Conservation (phyloP, 495 filamentous ascomycete genomes). For the Beverwykella pulmonaria region DNA sequence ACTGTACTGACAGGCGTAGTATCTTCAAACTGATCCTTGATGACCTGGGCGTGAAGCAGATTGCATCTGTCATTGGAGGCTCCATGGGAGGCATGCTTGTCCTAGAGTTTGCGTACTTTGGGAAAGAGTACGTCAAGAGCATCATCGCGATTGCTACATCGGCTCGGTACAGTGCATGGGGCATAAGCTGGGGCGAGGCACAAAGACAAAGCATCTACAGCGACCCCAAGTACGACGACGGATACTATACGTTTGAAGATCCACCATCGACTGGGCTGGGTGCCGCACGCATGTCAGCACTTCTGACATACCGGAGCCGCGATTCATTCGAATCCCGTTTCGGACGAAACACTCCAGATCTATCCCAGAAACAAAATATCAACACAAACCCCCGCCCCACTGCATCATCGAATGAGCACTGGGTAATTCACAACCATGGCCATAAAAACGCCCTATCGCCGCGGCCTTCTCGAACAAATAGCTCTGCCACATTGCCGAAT, state of each 20-base stretch:
- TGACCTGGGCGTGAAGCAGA: slow-evolving; percentile 79
- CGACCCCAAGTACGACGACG: slow-evolving; percentile 97
- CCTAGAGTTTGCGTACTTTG: slow-evolving; percentile 94
- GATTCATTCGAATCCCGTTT: slow-evolving; percentile 97
- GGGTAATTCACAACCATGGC: slow-evolving; percentile 94
- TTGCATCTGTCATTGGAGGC: slow-evolving; percentile 91
- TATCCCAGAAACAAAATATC: slow-evolving; percentile 75
- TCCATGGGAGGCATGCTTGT: slow-evolving; percentile 99
- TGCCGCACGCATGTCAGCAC: slow-evolving; percentile 93
- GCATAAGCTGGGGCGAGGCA: slow-evolving; percentile 98
- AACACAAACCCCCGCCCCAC: slow-evolving; percentile 64
- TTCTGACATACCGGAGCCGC: slow-evolving; percentile 92
- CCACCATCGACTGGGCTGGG: slow-evolving; percentile 85
- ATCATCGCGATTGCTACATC: slow-evolving; percentile 96
- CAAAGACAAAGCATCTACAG: slow-evolving; percentile 98
- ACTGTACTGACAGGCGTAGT: slow-evolving; percentile 47
- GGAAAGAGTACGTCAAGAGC: slow-evolving; percentile 85
- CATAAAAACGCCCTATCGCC: slow-evolving; percentile 62
- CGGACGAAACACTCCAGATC: slow-evolving; percentile 87
- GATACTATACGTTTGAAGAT: slow-evolving; percentile 75
- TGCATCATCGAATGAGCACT: slow-evolving; percentile 79
- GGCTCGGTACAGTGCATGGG: slow-evolving; percentile 95
- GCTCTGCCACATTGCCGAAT: slow-evolving; percentile 38
- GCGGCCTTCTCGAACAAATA: slow-evolving; percentile 47
- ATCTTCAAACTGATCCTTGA: slow-evolving; percentile 91